These are phyloP conservation scores for Ephemerocybe angulata DNA, from an alignment of 768 basidiomycete genomes.

Conservation along the genomic window DNA sequence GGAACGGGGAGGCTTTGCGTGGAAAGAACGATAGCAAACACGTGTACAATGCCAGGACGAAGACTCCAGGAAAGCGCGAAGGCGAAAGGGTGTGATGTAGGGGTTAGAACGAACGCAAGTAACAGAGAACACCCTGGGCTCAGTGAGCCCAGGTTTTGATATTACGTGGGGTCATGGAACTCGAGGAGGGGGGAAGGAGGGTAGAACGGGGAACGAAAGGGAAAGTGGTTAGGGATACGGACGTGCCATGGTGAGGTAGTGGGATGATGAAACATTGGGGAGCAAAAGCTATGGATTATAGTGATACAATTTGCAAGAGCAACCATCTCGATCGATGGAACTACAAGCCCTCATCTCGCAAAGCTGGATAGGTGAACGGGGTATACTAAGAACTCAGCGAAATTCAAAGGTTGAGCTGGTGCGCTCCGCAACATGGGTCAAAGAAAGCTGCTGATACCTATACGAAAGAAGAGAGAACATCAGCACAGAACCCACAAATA, in stretches of 20 bases:
- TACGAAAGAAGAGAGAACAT: slow-evolving; percentile 9
- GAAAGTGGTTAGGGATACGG: background rate
- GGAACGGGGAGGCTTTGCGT: background rate
- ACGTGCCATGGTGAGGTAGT: background rate
- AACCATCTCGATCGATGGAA: too few relatives aligned
- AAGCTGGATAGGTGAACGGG: background rate
- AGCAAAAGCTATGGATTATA: background rate
- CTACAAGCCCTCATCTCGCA: too few relatives aligned
- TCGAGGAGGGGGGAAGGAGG: background rate
- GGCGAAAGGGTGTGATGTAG: too few relatives aligned
- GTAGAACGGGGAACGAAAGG: background rate
- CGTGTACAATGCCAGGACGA: background rate
- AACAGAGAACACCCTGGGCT: too few relatives aligned
- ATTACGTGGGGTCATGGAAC: too few relatives aligned
- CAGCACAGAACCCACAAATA: background rate
- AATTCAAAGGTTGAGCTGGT: slow-evolving; percentile 83
- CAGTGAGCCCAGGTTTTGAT: too few relatives aligned
- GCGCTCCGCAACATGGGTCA: slow-evolving; percentile 72
- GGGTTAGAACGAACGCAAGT: too few relatives aligned
- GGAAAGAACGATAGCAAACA: background rate
- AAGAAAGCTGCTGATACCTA: slow-evolving; percentile 87
- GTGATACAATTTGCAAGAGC: background rate
- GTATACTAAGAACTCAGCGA: slow-evolving; percentile 41
- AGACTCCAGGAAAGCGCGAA: too few relatives aligned
- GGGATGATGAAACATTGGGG: background rate